Conservation (phyloP, 1,284 basidiomycete species). For the Termitomyces sp. region DNA sequence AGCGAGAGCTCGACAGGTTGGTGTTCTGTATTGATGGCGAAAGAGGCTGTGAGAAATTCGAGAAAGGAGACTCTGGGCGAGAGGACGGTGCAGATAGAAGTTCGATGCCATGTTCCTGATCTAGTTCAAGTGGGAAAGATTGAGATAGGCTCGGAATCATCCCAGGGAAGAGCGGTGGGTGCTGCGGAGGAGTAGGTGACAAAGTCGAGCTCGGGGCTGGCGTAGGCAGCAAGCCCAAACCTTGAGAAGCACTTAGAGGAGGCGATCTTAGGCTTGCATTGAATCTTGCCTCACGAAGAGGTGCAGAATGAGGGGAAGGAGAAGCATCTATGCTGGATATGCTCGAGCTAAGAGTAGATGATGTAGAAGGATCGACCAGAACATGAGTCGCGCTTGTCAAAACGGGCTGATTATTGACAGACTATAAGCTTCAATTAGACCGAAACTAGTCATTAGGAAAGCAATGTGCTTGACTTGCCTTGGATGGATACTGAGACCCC, state of each 20-base stretch:
- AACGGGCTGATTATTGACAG: slow-evolving; percentile 19
- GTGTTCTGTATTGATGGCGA: slow-evolving; percentile 9
- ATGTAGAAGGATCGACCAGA: slow-evolving; percentile 37
- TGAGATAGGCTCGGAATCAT: slow-evolving; percentile 36
- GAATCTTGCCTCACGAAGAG: slow-evolving; percentile 18
- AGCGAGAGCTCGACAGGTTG: slow-evolving; percentile 8
- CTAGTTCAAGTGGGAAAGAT: slow-evolving; percentile 34
- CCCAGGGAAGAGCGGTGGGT: slow-evolving; percentile 13
- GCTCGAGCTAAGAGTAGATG: slow-evolving; percentile 31
- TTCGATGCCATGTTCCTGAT: slow-evolving; percentile 37
- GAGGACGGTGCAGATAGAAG: slow-evolving; percentile 40
- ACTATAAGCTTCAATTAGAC: neutral
- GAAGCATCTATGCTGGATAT: slow-evolving; percentile 20
- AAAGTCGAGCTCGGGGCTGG: slow-evolving; percentile 10
- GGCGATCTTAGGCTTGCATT: slow-evolving; percentile 16
- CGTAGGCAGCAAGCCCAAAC: slow-evolving; percentile 3
- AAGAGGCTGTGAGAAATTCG: slow-evolving; percentile 20
- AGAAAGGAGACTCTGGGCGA: slow-evolving; percentile 35
- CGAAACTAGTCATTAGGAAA: neutral
- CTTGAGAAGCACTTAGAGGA: slow-evolving; percentile 1
- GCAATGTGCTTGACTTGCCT: slow-evolving; percentile 30
- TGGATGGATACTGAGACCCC: slow-evolving; percentile 30
- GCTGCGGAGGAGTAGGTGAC: slow-evolving; percentile 10
- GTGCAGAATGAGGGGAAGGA: slow-evolving; percentile 15
- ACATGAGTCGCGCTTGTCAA: slow-evolving; percentile 46